Base-by-base conservation (phyloP, 306 rosid species). In the Cicer arietinum region DNA sequence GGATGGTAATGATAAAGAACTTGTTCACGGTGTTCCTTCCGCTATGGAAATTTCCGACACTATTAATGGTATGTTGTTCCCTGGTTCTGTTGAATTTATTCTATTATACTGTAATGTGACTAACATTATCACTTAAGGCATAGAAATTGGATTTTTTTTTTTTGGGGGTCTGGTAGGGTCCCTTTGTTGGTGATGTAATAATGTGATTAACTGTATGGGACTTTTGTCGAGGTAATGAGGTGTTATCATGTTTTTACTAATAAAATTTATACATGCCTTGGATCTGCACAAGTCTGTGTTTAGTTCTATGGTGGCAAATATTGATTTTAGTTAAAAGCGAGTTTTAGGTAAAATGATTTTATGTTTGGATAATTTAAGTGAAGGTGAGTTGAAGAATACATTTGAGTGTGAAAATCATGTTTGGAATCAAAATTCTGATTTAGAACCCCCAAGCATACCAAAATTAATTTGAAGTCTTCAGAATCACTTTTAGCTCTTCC, bases 1-100 rank as follows among this genome's bases (percentile, higher is more conserved):
- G 68, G 81, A 77, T 77, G 78, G 77, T 62, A 67, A 77, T 74
- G 76, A 81, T 50, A 50, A 39, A 59, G 50, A 75, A 4, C 10
- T 1, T 10, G 64, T 40, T 10, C 64, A 74, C 37, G 8, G 64
- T 48, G 76, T 52, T 64, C 42, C 76, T 35, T 12, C 45, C 46
- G 70, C 22, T 57, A 53, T 51, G 52, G 83, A 79, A 63, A 20
- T 56, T 70, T 74, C 69, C 13, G 65, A 77, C 45, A 40, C 42
- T 9, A 56, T 30, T 58, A 51, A 71, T 58, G 82, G 85, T 81
- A 78, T 12, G 50, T 10, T 54, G 66, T 0, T 63, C 8, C 47
- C 12, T 73, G 67, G 40, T 50, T 73, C 56, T 44, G n/a, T 71
- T 66, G 37, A 63, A 13, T 70, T 39, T 79, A 42, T 35, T 54